Evolutionary conservation across 2,329 filamentous ascomycete genomes (phyloP).

Genomic region (Calonectria hawksworthii): DNA sequence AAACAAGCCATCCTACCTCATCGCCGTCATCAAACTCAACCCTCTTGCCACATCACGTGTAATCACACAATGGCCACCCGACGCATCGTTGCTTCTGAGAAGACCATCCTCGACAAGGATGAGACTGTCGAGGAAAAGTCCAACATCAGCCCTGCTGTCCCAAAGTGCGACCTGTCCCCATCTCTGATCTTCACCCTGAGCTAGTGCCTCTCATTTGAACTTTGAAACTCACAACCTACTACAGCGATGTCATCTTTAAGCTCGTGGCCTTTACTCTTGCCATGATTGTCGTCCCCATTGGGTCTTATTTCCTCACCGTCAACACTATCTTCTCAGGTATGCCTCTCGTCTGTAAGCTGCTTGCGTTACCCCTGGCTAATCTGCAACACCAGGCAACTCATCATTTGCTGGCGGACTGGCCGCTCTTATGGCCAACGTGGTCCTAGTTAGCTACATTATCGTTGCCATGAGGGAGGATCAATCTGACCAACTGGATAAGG

Average conservation of each 20-base stretch:
- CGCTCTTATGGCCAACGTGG: conserved; percentile 90
- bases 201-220: conserved; percentile 4
- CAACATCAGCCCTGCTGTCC: conserved; percentile 85
- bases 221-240: conserved; percentile 15
- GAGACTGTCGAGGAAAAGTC: conserved; percentile 70
- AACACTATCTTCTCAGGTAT: conserved; percentile 83
- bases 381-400: conserved; percentile 76
- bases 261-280: conserved; percentile 90
- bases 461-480: conserved; percentile 92
- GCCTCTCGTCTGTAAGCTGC: conserved; percentile 1
- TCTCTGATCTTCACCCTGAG: not conserved
- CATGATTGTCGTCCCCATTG: conserved; percentile 90
- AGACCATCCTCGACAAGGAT: conserved; percentile 75
- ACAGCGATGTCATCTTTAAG: conserved; percentile 87
- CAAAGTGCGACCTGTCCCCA: conserved; percentile 70
- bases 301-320: conserved; percentile 88
- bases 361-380: conserved; percentile 25
- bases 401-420: conserved; percentile 89
- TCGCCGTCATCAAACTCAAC: conserved; percentile 22
- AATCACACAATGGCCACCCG: conserved; percentile 74
- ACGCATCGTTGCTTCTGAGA: conserved; percentile 75
- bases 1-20: conserved; percentile 21
- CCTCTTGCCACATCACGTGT: conserved; percentile 24
- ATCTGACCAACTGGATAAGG: conserved; percentile 60
- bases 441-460: conserved; percentile 90